Evolutionary conservation across 352 stramenopile genomes (phyloP), one percentile per base, ranked within the genome.

Genomic region (Pythium brassicae): DNA sequence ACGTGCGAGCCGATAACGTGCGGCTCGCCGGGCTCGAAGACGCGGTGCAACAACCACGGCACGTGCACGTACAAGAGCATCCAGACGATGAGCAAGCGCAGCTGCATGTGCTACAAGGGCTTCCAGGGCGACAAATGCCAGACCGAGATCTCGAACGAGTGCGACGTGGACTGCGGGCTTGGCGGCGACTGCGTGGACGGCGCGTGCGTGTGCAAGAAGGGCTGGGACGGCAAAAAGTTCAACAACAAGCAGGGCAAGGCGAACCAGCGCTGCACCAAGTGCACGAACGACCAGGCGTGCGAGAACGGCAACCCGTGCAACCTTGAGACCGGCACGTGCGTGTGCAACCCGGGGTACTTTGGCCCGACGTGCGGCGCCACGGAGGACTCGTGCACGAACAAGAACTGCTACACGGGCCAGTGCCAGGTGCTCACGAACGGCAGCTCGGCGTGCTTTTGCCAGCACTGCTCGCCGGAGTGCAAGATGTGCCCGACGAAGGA

Each of bases 11-110:
- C 70, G 0, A 61, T 44, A 19, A 63, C 63, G 0, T 86, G 76
- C 48, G 74, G 76, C 26, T 61, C 72, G 3, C 34, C 72, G 3
- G 62, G 55, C 56, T 74, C 68, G 6, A 81, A 78, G 43, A 65
- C 65, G 29, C 67, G 76, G 32, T 87, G 76, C 70, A 86, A 75
- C 27, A 77, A 89, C 64, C 79, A 87, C 50, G 79, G 79, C 22
- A 89, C 79, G 6, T 89, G 79, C 66, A 83, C 79, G 54, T 89
- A 89, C 73, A 73, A 76, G 50, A 75, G 61, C 45, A 79, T 78
- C 47, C 72, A 76, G 61, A 81, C 72, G 46, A 85, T 87, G 53
- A 76, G 46, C 44, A 83, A 74, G 47, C 74, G 76, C 27, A 65
- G 29, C 17, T 89, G 77, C 61, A 79, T 81, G 53, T 89, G 77